A percentile compares a stretch with the other conserved stretches of the same genome.
Evolutionary conservation across 768 basidiomycete species (phyloP).

Genomic region (Inosperma sp.): DNA sequence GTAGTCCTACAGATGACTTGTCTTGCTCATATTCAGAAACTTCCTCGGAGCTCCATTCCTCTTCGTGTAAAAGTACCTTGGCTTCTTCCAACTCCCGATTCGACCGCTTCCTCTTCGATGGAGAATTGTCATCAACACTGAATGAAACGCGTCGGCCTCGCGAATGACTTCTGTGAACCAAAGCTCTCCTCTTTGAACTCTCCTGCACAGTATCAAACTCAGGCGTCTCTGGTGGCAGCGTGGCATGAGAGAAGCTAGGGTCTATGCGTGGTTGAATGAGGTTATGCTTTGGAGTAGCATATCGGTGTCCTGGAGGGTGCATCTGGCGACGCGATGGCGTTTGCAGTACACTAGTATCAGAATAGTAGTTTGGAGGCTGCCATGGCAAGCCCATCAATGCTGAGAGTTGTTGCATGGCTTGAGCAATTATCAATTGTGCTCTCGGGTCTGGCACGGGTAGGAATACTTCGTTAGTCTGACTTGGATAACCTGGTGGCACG

Average conservation of each 20-base stretch:
- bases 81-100: neutral
- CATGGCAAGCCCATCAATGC: constrained; percentile 29
- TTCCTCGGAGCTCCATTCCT: neutral
- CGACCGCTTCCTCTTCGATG: neutral
- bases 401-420: constrained; percentile 42
- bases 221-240: constrained; percentile 52
- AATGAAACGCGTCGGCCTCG: constrained; percentile 57
- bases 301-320: constrained; percentile 18
- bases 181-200: constrained; percentile 23
- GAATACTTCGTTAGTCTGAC: constrained; percentile 24
- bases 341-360: constrained; percentile 21
- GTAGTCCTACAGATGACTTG: neutral
- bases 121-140: constrained; percentile 30
- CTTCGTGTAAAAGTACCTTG: neutral
- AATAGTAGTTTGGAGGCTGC: constrained; percentile 18
- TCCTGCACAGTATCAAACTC: constrained; percentile 18
- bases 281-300: constrained; percentile 37
- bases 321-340: constrained; percentile 30
- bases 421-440: constrained; percentile 39
- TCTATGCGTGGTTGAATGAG: constrained; percentile 38
- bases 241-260: constrained; percentile 42
- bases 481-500: constrained; percentile 15
- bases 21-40: neutral
- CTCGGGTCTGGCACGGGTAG: constrained; percentile 36
- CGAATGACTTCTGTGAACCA: constrained; percentile 48